Evolutionary conservation across 1,284 basidiomycete species (phyloP).

Genomic region (Heterobasidion annosum): DNA sequence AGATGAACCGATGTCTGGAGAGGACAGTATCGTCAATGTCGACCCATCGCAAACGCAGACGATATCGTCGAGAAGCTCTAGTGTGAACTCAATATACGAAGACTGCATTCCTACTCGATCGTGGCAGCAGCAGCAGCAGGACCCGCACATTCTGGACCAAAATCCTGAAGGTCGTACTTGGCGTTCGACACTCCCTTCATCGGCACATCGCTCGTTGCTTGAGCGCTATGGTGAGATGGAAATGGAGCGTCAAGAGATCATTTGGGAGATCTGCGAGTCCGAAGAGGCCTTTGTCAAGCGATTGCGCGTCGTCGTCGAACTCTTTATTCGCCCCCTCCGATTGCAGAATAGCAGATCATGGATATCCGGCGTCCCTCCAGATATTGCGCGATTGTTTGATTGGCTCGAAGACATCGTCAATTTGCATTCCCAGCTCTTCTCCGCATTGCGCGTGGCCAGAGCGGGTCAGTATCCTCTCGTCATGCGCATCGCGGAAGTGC

Average conservation of each 20-base stretch:
- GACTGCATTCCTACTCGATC: not conserved
- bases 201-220: constrained; percentile 17
- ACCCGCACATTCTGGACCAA: not conserved
- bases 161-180: constrained; percentile 11
- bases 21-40: not conserved
- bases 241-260: constrained; percentile 55
- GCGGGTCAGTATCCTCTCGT: constrained; percentile 37
- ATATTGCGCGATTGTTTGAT: constrained; percentile 67
- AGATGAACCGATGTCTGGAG: not conserved
- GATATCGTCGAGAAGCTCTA: not conserved
- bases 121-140: constrained; percentile 1
- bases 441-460: constrained; percentile 31
- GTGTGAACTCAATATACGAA: not conserved
- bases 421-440: constrained; percentile 58
- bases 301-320: constrained; percentile 51
- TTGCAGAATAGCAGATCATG: constrained; percentile 57
- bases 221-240: constrained; percentile 35
- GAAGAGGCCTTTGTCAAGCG: constrained; percentile 64
- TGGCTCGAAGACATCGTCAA: constrained; percentile 80
- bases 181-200: constrained; percentile 17
- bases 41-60: not conserved
- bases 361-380: constrained; percentile 69
- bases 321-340: constrained; percentile 73
- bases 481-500: constrained; percentile 42
- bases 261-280: constrained; percentile 58